phyloP scores from a whole-genome alignment of 2,329 filamentous ascomycete genomes.

The Pseudogymnoascus sp. region DNA sequence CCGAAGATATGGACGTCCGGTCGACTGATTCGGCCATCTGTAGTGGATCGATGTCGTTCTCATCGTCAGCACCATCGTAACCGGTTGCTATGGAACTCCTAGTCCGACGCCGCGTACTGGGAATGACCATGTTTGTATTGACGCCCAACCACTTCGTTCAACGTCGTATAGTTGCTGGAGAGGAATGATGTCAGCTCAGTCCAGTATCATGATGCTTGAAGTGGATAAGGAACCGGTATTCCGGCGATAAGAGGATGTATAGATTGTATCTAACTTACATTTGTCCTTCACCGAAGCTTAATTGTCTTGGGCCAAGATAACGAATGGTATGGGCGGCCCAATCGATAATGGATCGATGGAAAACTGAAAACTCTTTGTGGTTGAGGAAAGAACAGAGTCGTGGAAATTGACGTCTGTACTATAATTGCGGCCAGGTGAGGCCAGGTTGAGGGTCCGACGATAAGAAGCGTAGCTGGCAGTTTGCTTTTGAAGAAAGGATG shows the following conservation, averaged over 20 bases:
- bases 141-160: background rate
- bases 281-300: background rate
- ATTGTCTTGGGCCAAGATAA: background rate
- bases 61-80: constrained; percentile 13
- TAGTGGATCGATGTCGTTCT: constrained; percentile 14
- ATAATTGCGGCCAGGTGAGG: background rate
- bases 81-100: constrained; percentile 1
- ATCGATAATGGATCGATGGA: background rate
- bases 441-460: background rate
- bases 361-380: background rate
- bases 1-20: constrained; percentile 33
- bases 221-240: background rate
- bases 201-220: background rate
- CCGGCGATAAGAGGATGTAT: background rate
- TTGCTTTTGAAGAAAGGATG: background rate
- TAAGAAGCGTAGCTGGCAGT: background rate
- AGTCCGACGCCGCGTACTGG: background rate
- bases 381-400: background rate
- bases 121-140: background rate
- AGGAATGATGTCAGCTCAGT: background rate
- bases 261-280: background rate
- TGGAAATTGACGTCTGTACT: background rate
- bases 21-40: constrained; percentile 15
- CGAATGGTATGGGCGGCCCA: background rate
- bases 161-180: background rate